Evolutionary conservation across 1,139 yeast species (phyloP), one percentile per base, ranked within the genome.

Genomic region (Yamadazyma trypodendri): DNA sequence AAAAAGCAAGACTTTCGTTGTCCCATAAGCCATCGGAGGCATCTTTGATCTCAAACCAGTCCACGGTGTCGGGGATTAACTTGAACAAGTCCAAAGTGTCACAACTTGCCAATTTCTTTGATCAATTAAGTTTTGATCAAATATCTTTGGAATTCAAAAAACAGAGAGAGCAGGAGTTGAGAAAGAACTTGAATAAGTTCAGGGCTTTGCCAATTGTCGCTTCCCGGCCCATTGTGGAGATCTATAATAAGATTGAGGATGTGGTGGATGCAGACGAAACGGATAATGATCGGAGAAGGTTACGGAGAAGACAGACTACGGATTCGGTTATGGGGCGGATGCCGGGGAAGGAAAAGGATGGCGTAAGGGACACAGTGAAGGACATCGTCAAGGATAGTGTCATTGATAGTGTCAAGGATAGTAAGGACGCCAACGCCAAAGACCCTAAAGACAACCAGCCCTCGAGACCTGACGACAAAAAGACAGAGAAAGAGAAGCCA

Each of bases 191-290:
- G 38, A 77, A 78, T 42, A 77, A 85, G 42, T 83, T 81, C 45
- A 75, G 84, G 38, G 95, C 96, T 0, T 69, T 75, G 24, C 92
- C 94, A 1, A 79, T 88, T 40, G 81, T 83, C 18, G 78, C 81
- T 2, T 82, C 95, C 4, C 81, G 77, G 44, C 97, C 98, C 0
- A 84, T 87, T 40, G 97, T 90, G 21, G 97, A 90, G 51, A 86
- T 94, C 21, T 92, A 86, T 58, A 84, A 87, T 49, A 84, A 87
- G 53, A 94, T 88, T 25, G 84, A 84, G 48, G 97, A 89, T 61
- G 97, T 95, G 1, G 96, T 88, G 15, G 72, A 65, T 44, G 68
- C 58, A 3, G 56, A 60, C 32, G 70, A 63, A 29, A 60, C 43
- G 14, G 39, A 24, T 13, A 38, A 35, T 17, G 42, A 40, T 25